Base-by-base conservation (phyloP, 495 filamentous ascomycete genomes). In the Annulohypoxylon bovei region DNA sequence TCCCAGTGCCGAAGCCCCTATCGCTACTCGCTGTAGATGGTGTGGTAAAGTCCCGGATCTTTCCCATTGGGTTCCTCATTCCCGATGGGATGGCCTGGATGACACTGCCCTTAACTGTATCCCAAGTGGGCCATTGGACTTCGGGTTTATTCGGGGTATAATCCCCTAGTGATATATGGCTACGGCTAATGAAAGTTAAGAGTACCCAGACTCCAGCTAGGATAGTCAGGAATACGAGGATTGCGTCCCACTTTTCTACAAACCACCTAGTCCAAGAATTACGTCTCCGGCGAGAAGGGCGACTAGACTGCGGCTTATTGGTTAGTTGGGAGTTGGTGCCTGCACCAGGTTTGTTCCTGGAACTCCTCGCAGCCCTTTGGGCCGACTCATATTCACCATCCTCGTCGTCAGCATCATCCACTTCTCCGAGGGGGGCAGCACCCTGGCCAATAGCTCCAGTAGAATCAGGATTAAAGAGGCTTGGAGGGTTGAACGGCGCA, bases 151-250 rank as follows among this genome's bases (percentile, higher is more conserved):
- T 35, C 11, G 35, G 35, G 23, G 52, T 20, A 8, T 50, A n/a
- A 11, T 50, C 33, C 11, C 53, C 16, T n/a, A 16, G 0, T 20
- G 53, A 16, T 14, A 30, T 11, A 12, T 30, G 40, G 4, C n/a
- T 20, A 9, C 23, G 11, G 18, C 25, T 30, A 5, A 66, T 40
- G n/a, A 59, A 20, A 1, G 33, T 50, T 42, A 66, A 35, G 14
- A 53, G 14, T 3, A 66, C 12, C 63, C 63, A 66, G n/a, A 16
- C 55, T n/a, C 30, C 55, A 7, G 18, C 11, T 23, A 66, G 27
- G 9, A 59, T 40, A n/a, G 30, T 52, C 3, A 66, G 32, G 16
- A 66, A 66, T 20, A 66, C 54, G 35, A 58, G 20, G 6, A 23
- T 3, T 3, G 23, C 12, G 14, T 46, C 39, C 16, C 25, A 22